These are phyloP conservation scores for Aspergillus sclerotioniger DNA, from an alignment of 495 filamentous ascomycete species.

Conservation along the genomic window DNA sequence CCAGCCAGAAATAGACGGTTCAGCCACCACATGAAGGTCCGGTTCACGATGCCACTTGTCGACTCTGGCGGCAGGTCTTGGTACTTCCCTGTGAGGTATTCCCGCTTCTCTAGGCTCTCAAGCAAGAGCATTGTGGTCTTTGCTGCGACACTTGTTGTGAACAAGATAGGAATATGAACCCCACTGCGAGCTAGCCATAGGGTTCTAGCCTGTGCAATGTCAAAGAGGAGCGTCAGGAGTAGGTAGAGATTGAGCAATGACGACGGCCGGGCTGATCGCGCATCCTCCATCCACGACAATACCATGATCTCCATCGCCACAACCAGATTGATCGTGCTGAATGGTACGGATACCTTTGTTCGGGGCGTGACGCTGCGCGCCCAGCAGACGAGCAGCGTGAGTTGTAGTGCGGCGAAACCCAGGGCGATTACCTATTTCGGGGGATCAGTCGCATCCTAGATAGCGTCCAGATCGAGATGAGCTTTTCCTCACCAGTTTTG, in stretches of 20 bases:
- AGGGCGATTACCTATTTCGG: not conserved
- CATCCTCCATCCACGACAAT: conserved; percentile 19
- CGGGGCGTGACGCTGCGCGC: not conserved
- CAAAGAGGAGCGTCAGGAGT: conserved; percentile 27
- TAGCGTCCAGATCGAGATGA: not conserved
- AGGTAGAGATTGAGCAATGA: conserved; percentile 20
- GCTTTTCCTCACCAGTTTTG: not conserved
- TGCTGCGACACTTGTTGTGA: conserved; percentile 14
- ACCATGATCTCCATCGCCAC: conserved; percentile 2
- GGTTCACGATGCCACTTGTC: conserved; percentile 47
- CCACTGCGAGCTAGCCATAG: conserved; percentile 2
- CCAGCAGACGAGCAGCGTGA: conserved; percentile 1
- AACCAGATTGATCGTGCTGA: not conserved
- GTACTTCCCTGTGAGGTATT: conserved; percentile 37
- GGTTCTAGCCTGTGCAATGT: conserved; percentile 26
- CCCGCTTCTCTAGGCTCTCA: conserved; percentile 52
- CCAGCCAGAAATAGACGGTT: conserved; percentile 48
- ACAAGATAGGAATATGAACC: not conserved
- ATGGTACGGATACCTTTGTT: not conserved
- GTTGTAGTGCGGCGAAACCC: not conserved
- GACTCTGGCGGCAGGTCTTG: conserved; percentile 47
- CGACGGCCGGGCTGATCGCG: conserved; percentile 20
- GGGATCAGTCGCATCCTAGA: not conserved
- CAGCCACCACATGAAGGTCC: conserved; percentile 56
- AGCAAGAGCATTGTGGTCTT: conserved; percentile 46